Evolutionary conservation across 371 early-diverging fungal genomes (phyloP), one percentile per base, ranked within the genome.

Genomic region (Funneliformis caledonium): DNA sequence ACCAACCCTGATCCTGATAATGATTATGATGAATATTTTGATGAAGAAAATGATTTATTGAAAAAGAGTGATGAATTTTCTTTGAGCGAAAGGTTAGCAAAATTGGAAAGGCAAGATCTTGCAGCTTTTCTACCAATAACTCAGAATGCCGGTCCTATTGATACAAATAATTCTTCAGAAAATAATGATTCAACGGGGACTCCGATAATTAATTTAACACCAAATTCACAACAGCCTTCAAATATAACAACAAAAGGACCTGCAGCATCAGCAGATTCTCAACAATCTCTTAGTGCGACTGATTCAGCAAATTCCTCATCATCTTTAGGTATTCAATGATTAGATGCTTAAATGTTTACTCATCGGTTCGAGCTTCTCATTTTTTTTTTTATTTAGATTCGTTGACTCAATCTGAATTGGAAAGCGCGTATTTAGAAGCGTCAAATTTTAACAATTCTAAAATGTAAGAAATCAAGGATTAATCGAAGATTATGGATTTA

Each of bases 281-380:
- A 43, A 45, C 72, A 61, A 45, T 67, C 64, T 16, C 10, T 48
- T 12, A 79, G 72, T 60, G 80, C 59, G 5, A 31, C 43, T 26
- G 65, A 70, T 60, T 78, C 78, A 12, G 43, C 68, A n/a, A 47
- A 61, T 48, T 79, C 80, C 11, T 77, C 77, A 7, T 77, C 31
- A 31, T 76, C 76, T n/a, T 50, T 79, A 68, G 80, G 80, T 79
- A 70, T 1, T 52, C 10, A 69, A 37, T 43, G 59, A 12, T 52
- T 26, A 48, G 22, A 45, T 78, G 10, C 16, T 48, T 12, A 5
- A 16, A 12, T n/a, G 9, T 42, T 42, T 61, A 1, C 12, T 31
- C 42, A 33, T 65, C 11, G 10, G 19, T 4, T 78, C 11, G 16
- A n/a, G 37, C 31, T 26, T 48, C 2, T 2, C 12, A n/a, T 70